These are phyloP conservation scores for Lipomyces sp. DNA, from an alignment of 805 yeast genomes.

Conservation along the genomic window DNA sequence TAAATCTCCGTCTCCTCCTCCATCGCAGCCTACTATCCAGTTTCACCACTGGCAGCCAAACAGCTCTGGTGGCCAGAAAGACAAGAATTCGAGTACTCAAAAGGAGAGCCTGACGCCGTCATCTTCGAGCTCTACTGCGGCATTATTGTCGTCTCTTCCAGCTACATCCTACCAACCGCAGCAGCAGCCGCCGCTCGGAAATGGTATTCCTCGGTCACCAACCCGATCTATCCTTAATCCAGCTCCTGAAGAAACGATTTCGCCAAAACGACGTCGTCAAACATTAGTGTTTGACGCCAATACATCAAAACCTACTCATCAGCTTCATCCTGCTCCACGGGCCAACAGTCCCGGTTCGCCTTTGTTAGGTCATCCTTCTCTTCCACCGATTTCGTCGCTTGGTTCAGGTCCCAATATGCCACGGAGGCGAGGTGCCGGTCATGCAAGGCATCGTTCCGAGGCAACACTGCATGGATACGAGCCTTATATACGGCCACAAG, in stretches of 20 bases:
- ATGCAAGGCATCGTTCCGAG: constrained; percentile 37
- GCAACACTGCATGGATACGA: constrained; percentile 37
- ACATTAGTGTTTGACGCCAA: constrained; percentile 23
- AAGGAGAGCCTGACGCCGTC: constrained; percentile 13
- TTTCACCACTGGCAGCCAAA: constrained; percentile 37
- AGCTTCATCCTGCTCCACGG: constrained; percentile 17
- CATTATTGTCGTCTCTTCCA: constrained; percentile 1
- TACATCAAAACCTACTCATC: constrained; percentile 20
- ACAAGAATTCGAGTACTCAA: constrained; percentile 10
- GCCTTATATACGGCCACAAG: constrained; percentile 31
- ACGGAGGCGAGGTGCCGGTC: constrained; percentile 35
- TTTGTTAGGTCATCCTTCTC: constrained; percentile 14
- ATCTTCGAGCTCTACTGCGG: background rate
- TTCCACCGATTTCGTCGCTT: constrained; percentile 33
- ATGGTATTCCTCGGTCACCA: constrained; percentile 32
- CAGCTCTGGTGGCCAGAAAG: constrained; percentile 7
- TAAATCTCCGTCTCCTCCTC: constrained; percentile 21
- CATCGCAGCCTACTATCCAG: constrained; percentile 29
- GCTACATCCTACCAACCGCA: constrained; percentile 6
- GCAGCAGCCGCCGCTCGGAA: constrained; percentile 18
- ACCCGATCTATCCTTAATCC: constrained; percentile 28
- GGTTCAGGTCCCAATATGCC: constrained; percentile 16
- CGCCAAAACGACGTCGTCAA: constrained; percentile 33
- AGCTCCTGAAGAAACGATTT: constrained; percentile 15
- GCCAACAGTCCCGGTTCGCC: constrained; percentile 5